Evolutionary conservation across 768 basidiomycete genomes (phyloP).

Genomic region (Amanita thiersii): DNA sequence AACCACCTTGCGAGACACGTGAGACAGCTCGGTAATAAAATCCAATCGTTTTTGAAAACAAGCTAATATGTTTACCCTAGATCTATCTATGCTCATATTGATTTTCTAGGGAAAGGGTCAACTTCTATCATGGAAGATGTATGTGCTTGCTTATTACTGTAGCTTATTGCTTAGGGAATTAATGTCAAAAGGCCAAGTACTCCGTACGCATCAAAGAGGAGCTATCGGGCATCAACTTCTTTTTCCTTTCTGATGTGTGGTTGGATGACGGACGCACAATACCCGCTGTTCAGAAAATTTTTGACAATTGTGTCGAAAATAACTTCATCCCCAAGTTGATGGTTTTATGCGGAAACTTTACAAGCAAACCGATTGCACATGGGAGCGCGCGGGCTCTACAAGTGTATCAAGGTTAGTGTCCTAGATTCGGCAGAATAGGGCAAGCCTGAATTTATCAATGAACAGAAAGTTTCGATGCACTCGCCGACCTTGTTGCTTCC

Average conservation of each 20-base stretch:
- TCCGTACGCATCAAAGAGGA: slow-evolving; percentile 58
- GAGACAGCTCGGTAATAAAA: slow-evolving; percentile 65
- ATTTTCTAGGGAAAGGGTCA: slow-evolving; percentile 93
- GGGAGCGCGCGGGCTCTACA: slow-evolving; percentile 74
- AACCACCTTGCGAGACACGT: slow-evolving; percentile 92
- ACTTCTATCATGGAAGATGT: slow-evolving; percentile 91
- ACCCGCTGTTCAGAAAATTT: slow-evolving; percentile 71
- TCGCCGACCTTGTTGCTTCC: slow-evolving; percentile 77
- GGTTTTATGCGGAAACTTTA: slow-evolving; percentile 93
- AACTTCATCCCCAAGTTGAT: slow-evolving; percentile 84
- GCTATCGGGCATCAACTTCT: slow-evolving; percentile 73
- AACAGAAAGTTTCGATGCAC: slow-evolving; percentile 76
- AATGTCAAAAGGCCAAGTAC: slow-evolving; percentile 59
- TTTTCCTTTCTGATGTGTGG: slow-evolving; percentile 95
- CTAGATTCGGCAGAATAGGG: background rate
- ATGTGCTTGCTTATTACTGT: slow-evolving; percentile 17
- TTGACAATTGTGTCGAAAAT: slow-evolving; percentile 85
- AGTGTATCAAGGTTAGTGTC: slow-evolving; percentile 73
- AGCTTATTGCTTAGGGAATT: slow-evolving; percentile 5
- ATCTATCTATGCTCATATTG: slow-evolving; percentile 92
- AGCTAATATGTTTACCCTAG: slow-evolving; percentile 28
- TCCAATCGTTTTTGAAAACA: background rate
- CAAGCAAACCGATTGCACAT: slow-evolving; percentile 70
- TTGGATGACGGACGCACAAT: slow-evolving; percentile 85
- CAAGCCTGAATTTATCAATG: background rate